Conservation (phyloP, 768 basidiomycete species). For the Lentinula lateritia region DNA sequence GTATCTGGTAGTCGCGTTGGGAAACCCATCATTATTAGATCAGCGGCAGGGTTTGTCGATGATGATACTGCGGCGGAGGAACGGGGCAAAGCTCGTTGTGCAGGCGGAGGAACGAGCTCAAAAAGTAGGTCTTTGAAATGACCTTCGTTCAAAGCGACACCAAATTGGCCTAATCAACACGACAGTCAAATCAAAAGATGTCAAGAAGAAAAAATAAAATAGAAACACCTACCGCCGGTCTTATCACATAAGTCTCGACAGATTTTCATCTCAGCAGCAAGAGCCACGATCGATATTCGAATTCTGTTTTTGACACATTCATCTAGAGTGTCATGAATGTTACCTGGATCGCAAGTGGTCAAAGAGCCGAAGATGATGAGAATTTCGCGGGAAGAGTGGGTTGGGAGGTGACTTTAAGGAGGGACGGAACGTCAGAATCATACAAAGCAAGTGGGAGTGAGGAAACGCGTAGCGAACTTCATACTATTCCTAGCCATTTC, state of each 20-base stretch:
- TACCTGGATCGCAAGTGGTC: constrained; percentile 95
- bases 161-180: constrained; percentile 63
- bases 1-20: constrained; percentile 86
- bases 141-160: constrained; percentile 97
- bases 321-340: constrained; percentile 93
- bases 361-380: constrained; percentile 91
- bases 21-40: constrained; percentile 99
- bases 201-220: not conserved
- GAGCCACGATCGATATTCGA: constrained; percentile 87
- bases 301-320: constrained; percentile 77
- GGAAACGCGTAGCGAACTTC: constrained; percentile 47
- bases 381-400: constrained; percentile 94
- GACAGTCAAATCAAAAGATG: not conserved
- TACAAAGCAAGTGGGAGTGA: not conserved
- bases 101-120: constrained; percentile 93
- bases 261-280: constrained; percentile 98
- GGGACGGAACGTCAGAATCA: constrained; percentile 5
- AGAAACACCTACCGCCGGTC: constrained; percentile 68
- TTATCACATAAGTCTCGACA: constrained; percentile 88
- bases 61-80: constrained; percentile 17
- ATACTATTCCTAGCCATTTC: constrained; percentile 94
- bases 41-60: constrained; percentile 60
- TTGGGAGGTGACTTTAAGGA: constrained; percentile 80
- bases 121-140: constrained; percentile 95
- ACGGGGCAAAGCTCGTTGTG: constrained; percentile 56